Evolutionary conservation across 805 yeast species (phyloP), one percentile per base, ranked within the genome.

Genomic region (Spathaspora arborariae): DNA sequence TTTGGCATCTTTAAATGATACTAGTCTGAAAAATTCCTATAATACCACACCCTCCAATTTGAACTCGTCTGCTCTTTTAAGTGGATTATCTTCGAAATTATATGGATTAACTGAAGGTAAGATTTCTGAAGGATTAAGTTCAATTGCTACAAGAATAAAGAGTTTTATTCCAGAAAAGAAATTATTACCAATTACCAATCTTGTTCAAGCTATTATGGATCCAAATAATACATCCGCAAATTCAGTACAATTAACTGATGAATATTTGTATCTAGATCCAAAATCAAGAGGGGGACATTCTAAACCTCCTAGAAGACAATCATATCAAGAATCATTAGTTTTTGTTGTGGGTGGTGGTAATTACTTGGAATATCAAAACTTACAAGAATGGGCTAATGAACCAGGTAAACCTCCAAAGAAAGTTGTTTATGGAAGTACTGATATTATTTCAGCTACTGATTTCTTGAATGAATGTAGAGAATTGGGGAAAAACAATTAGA

Each of bases 311-410:
- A 85, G 82, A 63, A 81, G 96, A 59, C 87, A 84, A 54, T 72
- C 84, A 9, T 89, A 88, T 63, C 82, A 81, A 49, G 94, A 89
- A 54, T 81, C 95, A 1, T 70, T 88, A 42, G 96, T 94, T 18
- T 94, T 94, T 64, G 88, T 91, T 44, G 91, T 94, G 46, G 99
- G 99, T 20, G 99, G 99, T 30, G 98, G 98, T 41, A 91, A 88
- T 65, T 94, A 90, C 62, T 70, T 88, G 51, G 99, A 94, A 68
- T 94, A 92, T 62, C 95, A 91, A 49, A 92, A 92, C 59, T 76
- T 94, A 59, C 96, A 88, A 64, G 96, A 91, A 64, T 91, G 96
- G 95, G 80, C 81, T 0, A 47, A 45, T 20, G 62, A 66, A 13
- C 34, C 37, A 13, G 42, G 41, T 20, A 59, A 54, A 40, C 70